These are phyloP conservation scores for Teunomyces stri DNA, from an alignment of 805 yeast genomes.

Conservation along the genomic window DNA sequence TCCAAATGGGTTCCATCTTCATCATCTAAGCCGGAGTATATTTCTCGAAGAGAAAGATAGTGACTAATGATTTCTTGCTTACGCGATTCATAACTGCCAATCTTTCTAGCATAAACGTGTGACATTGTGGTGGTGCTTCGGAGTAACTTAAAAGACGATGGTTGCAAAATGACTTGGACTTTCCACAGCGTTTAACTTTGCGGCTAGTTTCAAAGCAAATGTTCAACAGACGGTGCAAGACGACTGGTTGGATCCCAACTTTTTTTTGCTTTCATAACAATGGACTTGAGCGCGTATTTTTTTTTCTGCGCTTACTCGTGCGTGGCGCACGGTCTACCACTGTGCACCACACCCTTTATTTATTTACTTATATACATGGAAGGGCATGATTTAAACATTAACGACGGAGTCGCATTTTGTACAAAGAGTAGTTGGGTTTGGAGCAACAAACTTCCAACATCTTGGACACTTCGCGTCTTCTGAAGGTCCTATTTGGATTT, in stretches of 20 bases:
- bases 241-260: slow-evolving; percentile 1
- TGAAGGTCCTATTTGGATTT: slow-evolving; percentile 44
- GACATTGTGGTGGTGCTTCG: background rate
- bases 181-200: background rate
- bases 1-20: slow-evolving; percentile 10
- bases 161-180: background rate
- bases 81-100: slow-evolving; percentile 16
- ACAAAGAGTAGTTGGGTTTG: slow-evolving; percentile 55
- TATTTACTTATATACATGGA: background rate
- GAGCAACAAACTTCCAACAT: slow-evolving; percentile 82
- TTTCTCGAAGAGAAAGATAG: slow-evolving; percentile 13
- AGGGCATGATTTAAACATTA: slow-evolving; percentile 19
- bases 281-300: background rate
- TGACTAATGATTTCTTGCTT: slow-evolving; percentile 12
- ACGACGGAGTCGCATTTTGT: slow-evolving; percentile 54
- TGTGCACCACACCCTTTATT: background rate
- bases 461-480: slow-evolving; percentile 73
- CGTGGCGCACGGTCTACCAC: background rate
- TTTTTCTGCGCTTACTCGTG: background rate
- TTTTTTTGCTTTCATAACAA: background rate
- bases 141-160: background rate
- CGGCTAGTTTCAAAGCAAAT: background rate
- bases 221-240: background rate
- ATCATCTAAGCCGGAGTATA: slow-evolving; percentile 5
- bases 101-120: slow-evolving; percentile 12